Evolutionary conservation across 2,329 filamentous ascomycete species (phyloP), one percentile per base, ranked within the genome.

Genomic region (Monosporascus ibericus): DNA sequence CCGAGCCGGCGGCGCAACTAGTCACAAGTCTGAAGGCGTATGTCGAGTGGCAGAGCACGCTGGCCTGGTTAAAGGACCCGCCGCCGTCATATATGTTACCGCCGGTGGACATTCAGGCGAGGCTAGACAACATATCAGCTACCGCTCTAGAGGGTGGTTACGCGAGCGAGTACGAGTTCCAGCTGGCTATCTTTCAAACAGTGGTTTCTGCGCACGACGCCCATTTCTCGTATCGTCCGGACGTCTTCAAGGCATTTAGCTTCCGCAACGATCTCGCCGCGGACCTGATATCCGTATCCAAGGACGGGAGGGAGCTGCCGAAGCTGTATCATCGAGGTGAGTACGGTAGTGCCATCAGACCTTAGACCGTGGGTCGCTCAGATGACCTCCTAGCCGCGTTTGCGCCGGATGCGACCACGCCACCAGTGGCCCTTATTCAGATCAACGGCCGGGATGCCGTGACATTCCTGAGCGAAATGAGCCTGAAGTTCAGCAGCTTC

Each of bases 141-240:
- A 78, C 74, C 17, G 71, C 75, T 5, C 56, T 63, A 22, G 64
- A 62, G 3, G 70, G 72, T 18, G 64, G 65, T 3, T 84, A 77
- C 58, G 62, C 67, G 4, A 78, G 72, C 62, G 79, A 84, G 59
- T 81, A 77, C 60, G 74, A 77, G 7, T 81, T 82, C 57, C 76
- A 82, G 58, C 55, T 69, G 7, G 78, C 79, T 27, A 70, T 88
- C 2, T 77, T 79, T 52, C 66, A 73, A 37, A 66, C 81, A 7
- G 71, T 84, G 37, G 72, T 74, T 24, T 72, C 71, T 1, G 78
- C 80, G 3, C 82, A 87, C 58, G 85, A 89, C 62, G 82, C 84
- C 1, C 86, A 89, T 61, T 83, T 86, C 48, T 68, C 72, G 2
- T 83, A 77, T 60, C 68, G 75, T 15, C 78, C 80, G 3, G 78